phyloP scores from a whole-genome alignment of 1,139 yeast genomes.

The Tardiomyces blankii region DNA sequence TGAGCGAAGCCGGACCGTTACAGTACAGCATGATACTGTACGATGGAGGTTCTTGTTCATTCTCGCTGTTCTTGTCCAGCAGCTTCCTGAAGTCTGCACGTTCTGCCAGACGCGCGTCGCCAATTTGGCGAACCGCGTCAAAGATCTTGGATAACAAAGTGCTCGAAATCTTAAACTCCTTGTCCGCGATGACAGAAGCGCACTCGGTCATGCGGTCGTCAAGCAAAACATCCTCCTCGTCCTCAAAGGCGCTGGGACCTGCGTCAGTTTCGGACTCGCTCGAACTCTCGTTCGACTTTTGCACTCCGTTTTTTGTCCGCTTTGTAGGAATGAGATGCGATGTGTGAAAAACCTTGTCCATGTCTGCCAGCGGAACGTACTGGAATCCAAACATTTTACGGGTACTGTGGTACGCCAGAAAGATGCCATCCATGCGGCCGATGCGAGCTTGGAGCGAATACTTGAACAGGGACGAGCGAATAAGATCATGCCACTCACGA shows the following conservation, averaged over 20 bases:
- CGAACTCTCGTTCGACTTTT: background rate
- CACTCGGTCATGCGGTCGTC: slow-evolving; percentile 14
- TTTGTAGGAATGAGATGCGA: slow-evolving; percentile 14
- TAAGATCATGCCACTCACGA: slow-evolving; percentile 66
- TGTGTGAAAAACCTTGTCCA: slow-evolving; percentile 53
- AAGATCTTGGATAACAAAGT: slow-evolving; percentile 45
- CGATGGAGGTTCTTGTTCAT: slow-evolving; percentile 7
- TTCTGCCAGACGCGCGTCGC: slow-evolving; percentile 2
- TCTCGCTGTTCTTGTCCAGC: slow-evolving; percentile 17
- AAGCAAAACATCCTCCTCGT: slow-evolving; percentile 1
- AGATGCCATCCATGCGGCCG: slow-evolving; percentile 96
- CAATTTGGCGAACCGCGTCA: slow-evolving; percentile 16
- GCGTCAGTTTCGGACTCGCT: background rate
- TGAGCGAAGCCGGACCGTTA: slow-evolving; percentile 14
- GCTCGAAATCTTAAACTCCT: slow-evolving; percentile 59
- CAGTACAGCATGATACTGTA: slow-evolving; percentile 20
- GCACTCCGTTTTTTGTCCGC: background rate
- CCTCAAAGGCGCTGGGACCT: background rate
- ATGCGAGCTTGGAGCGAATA: slow-evolving; percentile 86
- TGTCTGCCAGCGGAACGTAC: slow-evolving; percentile 62
- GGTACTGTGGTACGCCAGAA: slow-evolving; percentile 82
- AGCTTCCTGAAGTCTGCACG: slow-evolving; percentile 12
- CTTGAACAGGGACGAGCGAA: slow-evolving; percentile 67
- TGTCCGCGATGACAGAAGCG: slow-evolving; percentile 51
- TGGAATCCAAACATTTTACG: slow-evolving; percentile 80